Conservation (phyloP, 495 filamentous ascomycete species). For the Aspergillus avenaceus region DNA sequence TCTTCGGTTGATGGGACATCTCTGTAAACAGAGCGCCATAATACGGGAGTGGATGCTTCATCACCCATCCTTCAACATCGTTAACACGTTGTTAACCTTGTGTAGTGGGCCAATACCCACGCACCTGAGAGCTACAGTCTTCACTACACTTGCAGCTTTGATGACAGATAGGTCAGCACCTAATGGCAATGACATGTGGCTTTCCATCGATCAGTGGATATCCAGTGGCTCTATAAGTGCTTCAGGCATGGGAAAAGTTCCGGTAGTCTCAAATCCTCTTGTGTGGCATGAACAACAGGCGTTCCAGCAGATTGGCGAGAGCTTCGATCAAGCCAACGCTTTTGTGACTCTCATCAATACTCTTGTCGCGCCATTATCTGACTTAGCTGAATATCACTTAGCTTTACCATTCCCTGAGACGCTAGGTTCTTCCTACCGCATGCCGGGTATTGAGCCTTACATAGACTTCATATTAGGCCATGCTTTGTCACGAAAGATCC, state of each 20-base stretch:
- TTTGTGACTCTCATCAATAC: conserved; percentile 71
- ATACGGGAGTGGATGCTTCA: conserved; percentile 65
- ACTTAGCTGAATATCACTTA: conserved; percentile 44
- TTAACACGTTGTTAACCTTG: conserved; percentile 63
- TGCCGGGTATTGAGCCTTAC: conserved; percentile 86
- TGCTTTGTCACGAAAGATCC: conserved; percentile 60
- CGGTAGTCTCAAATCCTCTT: conserved; percentile 33
- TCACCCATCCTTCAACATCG: conserved; percentile 57
- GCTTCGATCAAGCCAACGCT: conserved; percentile 76
- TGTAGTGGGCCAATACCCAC: conserved; percentile 64
- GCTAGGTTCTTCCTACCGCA: conserved; percentile 72
- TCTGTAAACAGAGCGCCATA: conserved; percentile 62
- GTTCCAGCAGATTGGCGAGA: conserved; percentile 57
- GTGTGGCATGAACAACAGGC: conserved; percentile 49
- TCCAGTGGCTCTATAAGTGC: conserved; percentile 47
- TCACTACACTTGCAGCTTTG: conserved; percentile 62
- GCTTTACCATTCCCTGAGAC: conserved; percentile 83
- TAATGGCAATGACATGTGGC: conserved; percentile 65
- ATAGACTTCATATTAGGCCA: conserved; percentile 81
- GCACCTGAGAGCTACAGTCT: conserved; percentile 72
- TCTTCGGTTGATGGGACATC: conserved; percentile 76
- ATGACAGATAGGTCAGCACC: conserved; percentile 59
- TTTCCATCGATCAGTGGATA: conserved; percentile 66
- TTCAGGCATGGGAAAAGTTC: conserved; percentile 29
- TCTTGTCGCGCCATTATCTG: conserved; percentile 59